Base-by-base conservation (phyloP, 805 yeast genomes). In the Zygosaccharomyces siamensis region DNA sequence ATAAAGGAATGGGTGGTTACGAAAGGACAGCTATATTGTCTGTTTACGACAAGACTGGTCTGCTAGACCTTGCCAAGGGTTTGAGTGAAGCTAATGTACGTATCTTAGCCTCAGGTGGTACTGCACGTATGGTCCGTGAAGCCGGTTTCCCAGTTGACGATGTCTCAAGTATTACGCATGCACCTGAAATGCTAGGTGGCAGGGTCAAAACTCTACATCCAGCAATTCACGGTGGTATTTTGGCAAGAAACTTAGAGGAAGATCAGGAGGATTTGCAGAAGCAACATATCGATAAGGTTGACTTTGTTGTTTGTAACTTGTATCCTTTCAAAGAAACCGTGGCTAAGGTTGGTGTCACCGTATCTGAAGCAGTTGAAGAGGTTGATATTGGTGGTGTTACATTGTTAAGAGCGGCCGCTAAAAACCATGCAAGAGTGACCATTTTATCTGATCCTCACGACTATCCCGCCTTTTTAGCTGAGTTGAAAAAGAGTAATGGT, bases 351-450 rank as follows among this genome's bases (percentile, higher is more conserved):
- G 89, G 93, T 56, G 99, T 93, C 56, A 93, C 98, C 39, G 81
- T 93, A 57, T 90, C 83, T 33, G 99, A 93, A 76, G 99, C 99
- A 18, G 97, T 93, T 47, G 99, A 93, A 76, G 98, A 93, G 72
- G 84, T 93, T 61, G 99, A 93, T 68, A 93, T 93, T 66, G 99
- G 99, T 63, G 95, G 99, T 69, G 99, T 93, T 52, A 93, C 99
- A 39, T 76, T 93, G 57, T 78, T 93, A 68, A 84, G 99, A 73
- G 99, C 99, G 41, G 99, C 99, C 52, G 99, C 99, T 56, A 93
- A 93, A 76, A 93, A 93, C 75, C 99, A 93, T 72, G 76, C 93
- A 54, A 83, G 99, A 73, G 99, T 93, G 50, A 87, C 97, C 53
- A 90, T 93, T 57, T 77, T 93, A 63, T 86, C 96, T 27, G 99